Percentiles rank a stretch among this genome's conserved stretches.
Evolutionary conservation across 202 grass and related monocot species (phyloP).

Genomic region (Panicum virgatum): DNA sequence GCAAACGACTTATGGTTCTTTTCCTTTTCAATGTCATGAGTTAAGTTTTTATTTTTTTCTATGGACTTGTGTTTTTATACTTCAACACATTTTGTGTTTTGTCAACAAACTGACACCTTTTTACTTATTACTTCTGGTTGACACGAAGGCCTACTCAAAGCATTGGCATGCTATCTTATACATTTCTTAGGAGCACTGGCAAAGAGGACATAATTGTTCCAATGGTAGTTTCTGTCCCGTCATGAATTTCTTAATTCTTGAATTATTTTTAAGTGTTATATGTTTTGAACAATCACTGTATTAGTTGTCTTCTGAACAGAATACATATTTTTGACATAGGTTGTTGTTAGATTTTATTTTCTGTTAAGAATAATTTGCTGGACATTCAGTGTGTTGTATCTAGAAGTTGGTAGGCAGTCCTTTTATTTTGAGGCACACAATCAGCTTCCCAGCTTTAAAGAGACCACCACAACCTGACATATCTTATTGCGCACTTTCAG

Average conservation of each 20-base stretch:
- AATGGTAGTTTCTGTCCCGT: constrained; percentile 64
- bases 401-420: neutral
- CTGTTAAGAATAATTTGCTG: constrained; percentile 1
- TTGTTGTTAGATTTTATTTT: constrained; percentile 7
- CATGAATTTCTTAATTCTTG: constrained; percentile 7
- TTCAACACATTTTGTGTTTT: constrained; percentile 20
- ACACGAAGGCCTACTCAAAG: constrained; percentile 77
- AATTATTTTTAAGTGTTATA: neutral
- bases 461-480: neutral
- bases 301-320: neutral
- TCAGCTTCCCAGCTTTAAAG: neutral
- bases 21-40: constrained; percentile 3
- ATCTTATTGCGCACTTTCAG: constrained; percentile 47
- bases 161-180: constrained; percentile 98
- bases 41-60: neutral
- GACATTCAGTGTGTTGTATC: constrained; percentile 17
- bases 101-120: constrained; percentile 29
- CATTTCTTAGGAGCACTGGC: constrained; percentile 78
- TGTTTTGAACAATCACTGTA: neutral
- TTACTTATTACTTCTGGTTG: constrained; percentile 31
- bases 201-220: constrained; percentile 99
- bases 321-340: constrained; percentile 3
- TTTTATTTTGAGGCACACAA: constrained; percentile 6
- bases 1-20: neutral
- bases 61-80: neutral